Evolutionary conservation across 768 basidiomycete genomes (phyloP).

Genomic region (Boletus speciosus): DNA sequence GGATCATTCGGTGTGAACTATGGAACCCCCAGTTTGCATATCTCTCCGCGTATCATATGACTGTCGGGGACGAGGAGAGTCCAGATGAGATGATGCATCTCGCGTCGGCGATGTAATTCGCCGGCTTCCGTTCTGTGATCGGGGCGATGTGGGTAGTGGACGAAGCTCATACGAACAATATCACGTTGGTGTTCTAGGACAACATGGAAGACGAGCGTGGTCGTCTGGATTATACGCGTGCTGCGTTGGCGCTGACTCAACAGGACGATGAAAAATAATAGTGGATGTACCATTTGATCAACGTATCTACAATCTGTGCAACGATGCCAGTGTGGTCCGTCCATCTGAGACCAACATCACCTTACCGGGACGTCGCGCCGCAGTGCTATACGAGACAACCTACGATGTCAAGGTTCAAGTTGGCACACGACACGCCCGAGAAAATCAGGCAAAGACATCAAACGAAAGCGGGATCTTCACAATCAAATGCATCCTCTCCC

Average conservation of each 20-base stretch:
- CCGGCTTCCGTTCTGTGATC: background rate
- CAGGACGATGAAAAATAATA: background rate
- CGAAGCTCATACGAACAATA: background rate
- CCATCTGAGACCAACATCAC: too few relatives aligned
- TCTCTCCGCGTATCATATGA: slow-evolving; percentile 19
- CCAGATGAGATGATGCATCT: slow-evolving; percentile 18
- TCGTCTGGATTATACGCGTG: slow-evolving; percentile 2
- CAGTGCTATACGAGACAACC: too few relatives aligned
- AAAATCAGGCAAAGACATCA: too few relatives aligned
- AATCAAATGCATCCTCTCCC: too few relatives aligned
- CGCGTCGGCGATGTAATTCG: background rate
- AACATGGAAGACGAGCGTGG: slow-evolving; percentile 3
- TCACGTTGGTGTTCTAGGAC: slow-evolving; percentile 4
- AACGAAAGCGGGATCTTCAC: too few relatives aligned
- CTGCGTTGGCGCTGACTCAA: slow-evolving; percentile 5
- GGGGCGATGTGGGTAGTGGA: slow-evolving; percentile 14
- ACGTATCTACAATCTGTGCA: background rate
- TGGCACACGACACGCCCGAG: too few relatives aligned
- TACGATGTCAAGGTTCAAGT: too few relatives aligned
- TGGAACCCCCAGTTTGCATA: slow-evolving; percentile 7
- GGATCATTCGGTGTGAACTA: slow-evolving; percentile 2
- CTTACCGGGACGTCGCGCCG: too few relatives aligned
- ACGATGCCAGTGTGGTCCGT: too few relatives aligned
- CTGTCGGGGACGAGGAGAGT: slow-evolving; percentile 22
- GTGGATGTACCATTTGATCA: slow-evolving; percentile 6